phyloP scores from a whole-genome alignment of 306 rosid species.

The Rosa multiflora region DNA sequence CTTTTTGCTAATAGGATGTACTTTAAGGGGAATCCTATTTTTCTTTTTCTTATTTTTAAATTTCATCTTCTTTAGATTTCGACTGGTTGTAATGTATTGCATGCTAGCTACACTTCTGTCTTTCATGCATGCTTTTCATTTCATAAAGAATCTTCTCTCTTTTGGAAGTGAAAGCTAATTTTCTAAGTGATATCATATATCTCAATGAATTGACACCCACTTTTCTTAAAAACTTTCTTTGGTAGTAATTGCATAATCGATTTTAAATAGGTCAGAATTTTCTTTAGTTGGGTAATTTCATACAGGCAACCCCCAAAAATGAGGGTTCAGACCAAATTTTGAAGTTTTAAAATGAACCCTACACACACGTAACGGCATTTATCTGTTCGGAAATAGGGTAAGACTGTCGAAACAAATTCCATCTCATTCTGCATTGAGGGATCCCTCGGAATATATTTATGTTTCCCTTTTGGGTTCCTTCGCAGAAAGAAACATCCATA shows the following conservation, averaged over 20 bases:
- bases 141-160: not conserved
- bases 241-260: not conserved
- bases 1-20: not conserved
- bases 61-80: not conserved
- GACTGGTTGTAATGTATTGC: not conserved
- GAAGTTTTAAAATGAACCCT: too few relatives aligned
- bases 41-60: not conserved
- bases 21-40: not conserved
- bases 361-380: not conserved
- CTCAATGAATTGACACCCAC: not conserved
- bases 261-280: not conserved
- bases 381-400: not conserved
- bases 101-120: conserved; percentile 2
- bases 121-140: not conserved
- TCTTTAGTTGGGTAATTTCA: not conserved
- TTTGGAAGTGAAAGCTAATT: not conserved
- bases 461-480: too few relatives aligned
- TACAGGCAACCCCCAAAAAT: not conserved
- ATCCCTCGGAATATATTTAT: too few relatives aligned
- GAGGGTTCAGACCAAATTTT: not conserved
- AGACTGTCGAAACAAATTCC: not conserved
- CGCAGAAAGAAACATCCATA: too few relatives aligned
- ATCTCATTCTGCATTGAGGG: not conserved
- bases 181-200: not conserved
- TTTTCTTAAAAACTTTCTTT: not conserved